phyloP scores from a whole-genome alignment of 2,329 filamentous ascomycete species.

The Cucurbitaria berberidis region DNA sequence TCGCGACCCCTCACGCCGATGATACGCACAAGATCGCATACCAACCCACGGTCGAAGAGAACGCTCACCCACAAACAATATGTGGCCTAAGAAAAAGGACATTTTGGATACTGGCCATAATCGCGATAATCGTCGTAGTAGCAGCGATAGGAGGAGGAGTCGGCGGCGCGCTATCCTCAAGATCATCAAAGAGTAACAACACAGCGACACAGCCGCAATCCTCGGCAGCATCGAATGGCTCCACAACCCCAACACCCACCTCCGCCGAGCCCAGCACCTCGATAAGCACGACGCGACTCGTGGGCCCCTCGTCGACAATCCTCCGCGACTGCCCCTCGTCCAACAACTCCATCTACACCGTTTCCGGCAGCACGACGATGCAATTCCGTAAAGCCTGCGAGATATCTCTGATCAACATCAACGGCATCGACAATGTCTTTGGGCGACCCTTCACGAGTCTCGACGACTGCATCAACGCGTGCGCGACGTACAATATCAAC shows the following conservation, averaged over 20 bases:
- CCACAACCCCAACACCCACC: constrained; percentile 6
- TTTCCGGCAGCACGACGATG: constrained; percentile 9
- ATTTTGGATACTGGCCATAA: constrained; percentile 12
- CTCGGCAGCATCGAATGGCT: background rate
- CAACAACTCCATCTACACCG: constrained; percentile 19
- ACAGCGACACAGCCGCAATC: background rate
- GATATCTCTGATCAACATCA: constrained; percentile 10
- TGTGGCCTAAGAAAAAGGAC: constrained; percentile 15
- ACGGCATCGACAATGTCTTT: constrained; percentile 4
- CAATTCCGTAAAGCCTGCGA: constrained; percentile 17
- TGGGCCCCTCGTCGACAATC: constrained; percentile 18
- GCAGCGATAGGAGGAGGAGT: constrained; percentile 20
- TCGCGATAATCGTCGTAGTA: constrained; percentile 11
- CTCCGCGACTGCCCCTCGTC: constrained; percentile 23
- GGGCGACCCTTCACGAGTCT: constrained; percentile 4
- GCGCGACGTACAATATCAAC: constrained; percentile 16
- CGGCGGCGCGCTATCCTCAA: constrained; percentile 15
- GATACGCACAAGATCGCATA: constrained; percentile 7
- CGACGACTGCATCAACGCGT: constrained; percentile 19
- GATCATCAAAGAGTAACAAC: constrained; percentile 3
- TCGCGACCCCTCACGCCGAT: background rate
- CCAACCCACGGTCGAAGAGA: background rate
- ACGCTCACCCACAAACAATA: constrained; percentile 4
- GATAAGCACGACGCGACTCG: constrained; percentile 9
- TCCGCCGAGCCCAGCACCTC: constrained; percentile 5